Conservation (phyloP, 306 rosid species). For the Sicyos baderoa region DNA sequence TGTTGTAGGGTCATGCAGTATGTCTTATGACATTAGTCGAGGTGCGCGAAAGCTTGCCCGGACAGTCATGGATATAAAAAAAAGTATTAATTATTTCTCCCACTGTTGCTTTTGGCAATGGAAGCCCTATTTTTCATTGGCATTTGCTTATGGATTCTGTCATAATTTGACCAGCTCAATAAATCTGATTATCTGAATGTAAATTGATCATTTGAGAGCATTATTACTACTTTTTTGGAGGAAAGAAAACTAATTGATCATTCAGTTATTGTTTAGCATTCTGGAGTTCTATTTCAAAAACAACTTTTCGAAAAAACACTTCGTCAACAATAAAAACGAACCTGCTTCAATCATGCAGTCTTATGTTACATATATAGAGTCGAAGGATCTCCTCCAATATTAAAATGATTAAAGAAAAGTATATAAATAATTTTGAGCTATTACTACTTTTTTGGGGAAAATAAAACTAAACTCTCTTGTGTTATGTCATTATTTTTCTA, state of each 20-base stretch:
- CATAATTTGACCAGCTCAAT: background rate
- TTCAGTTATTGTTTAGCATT: background rate
- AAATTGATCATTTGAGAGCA: background rate
- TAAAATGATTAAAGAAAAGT: too few species aligned
- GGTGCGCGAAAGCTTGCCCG: too few species aligned
- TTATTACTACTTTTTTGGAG: too few species aligned
- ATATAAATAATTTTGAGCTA: background rate
- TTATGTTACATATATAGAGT: background rate
- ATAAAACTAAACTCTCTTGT: background rate
- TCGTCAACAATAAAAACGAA: background rate
- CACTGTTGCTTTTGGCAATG: constrained; percentile 1
- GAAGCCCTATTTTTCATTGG: background rate
- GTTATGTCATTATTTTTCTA: too few species aligned
- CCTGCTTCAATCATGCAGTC: background rate
- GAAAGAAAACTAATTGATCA: too few species aligned
- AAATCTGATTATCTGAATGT: background rate
- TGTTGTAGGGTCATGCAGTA: too few species aligned
- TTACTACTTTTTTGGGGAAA: background rate
- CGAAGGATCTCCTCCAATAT: background rate
- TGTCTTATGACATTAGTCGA: too few species aligned
- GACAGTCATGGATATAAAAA: too few species aligned
- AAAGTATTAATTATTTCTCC: too few species aligned
- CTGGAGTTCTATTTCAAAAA: background rate
- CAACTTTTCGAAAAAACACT: background rate
- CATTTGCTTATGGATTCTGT: background rate